Evolutionary conservation across 1,284 basidiomycete genomes (phyloP), one percentile per base, ranked within the genome.

Genomic region (Athelia sp.): DNA sequence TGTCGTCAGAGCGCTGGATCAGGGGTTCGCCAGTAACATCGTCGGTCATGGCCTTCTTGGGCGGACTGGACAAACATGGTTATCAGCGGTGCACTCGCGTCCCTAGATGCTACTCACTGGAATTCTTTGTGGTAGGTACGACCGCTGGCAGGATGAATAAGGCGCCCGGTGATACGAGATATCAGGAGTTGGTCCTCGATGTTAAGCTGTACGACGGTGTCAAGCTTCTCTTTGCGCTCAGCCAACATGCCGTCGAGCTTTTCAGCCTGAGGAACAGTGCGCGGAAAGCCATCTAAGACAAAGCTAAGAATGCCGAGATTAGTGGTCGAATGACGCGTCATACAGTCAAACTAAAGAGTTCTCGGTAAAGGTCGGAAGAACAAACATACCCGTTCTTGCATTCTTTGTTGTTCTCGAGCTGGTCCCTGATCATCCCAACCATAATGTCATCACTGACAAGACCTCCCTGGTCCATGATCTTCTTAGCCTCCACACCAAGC

Each of bases 271-370:
- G 90, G 86, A 36, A 98, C 93, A 14, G 96, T 99, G 46, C 97
- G 90, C 31, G 96, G 96, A 84, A 99, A 99, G 18, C 96, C 96
- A 64, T 99, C 96, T 45, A 99, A 81, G 55, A 99, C 97, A 72
- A 99, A 99, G 44, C 94, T 97, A 52, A 2, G 34, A 46, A 29
- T 13, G 13, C 13, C 19, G 17, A 13, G 22, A 32, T 23, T 35
- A 22, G 47, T 18, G 31, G 44, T 36, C 15, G 15, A 43, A 49
- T 24, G 26, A 3, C 23, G 43, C 52, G 32, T 9, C 50, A 43
- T 47, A 46, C 54, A 40, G 36, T 21, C n/a, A n/a, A n/a, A n/a
- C 36, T 40, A 6, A 8, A 6, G 48, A 34, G 34, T 26, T 47
- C 49, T 44, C 31, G 45, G n/a, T 49, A 32, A 50, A 52, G 55